A percentile compares a stretch with the other conserved stretches of the same genome.
These are phyloP conservation scores for Diplocarpon rosae DNA, from an alignment of 2,329 filamentous ascomycete genomes.

Conservation along the genomic window DNA sequence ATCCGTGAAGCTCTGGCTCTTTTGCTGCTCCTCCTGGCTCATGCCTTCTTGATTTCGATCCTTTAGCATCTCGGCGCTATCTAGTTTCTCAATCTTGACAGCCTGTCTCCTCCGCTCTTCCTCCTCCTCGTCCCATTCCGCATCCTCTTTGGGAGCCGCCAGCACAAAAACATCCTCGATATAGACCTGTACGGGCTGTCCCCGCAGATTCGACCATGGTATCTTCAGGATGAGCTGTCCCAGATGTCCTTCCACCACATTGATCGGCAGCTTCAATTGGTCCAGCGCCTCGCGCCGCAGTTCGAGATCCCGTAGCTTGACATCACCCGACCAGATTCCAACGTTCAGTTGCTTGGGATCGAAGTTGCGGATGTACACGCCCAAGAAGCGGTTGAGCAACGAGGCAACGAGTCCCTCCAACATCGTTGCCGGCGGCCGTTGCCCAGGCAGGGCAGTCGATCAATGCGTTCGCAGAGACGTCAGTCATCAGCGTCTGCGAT, in stretches of 20 bases:
- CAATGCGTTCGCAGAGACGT: constrained; percentile 7
- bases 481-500: constrained; percentile 17
- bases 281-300: constrained; percentile 90
- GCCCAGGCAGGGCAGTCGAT: constrained; percentile 52
- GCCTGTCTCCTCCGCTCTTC: constrained; percentile 76
- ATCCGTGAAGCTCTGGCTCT: constrained; percentile 94
- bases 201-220: constrained; percentile 93
- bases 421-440: constrained; percentile 63
- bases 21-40: constrained; percentile 90
- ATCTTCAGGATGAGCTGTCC: constrained; percentile 87
- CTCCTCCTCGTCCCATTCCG: constrained; percentile 85
- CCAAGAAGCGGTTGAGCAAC: constrained; percentile 96
- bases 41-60: constrained; percentile 87
- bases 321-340: constrained; percentile 97
- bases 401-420: constrained; percentile 94
- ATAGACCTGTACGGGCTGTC: constrained; percentile 85
- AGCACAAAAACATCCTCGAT: constrained; percentile 96
- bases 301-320: constrained; percentile 87
- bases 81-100: constrained; percentile 98
- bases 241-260: constrained; percentile 90
- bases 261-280: constrained; percentile 90
- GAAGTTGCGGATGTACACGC: constrained; percentile 99
- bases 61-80: constrained; percentile 89
- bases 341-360: constrained; percentile 96
- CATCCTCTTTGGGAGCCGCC: constrained; percentile 90